A percentile compares a stretch with the other conserved stretches of the same genome.
phyloP scores from a whole-genome alignment of 345 rosid species.

The Euphorbia pulcherrima region DNA sequence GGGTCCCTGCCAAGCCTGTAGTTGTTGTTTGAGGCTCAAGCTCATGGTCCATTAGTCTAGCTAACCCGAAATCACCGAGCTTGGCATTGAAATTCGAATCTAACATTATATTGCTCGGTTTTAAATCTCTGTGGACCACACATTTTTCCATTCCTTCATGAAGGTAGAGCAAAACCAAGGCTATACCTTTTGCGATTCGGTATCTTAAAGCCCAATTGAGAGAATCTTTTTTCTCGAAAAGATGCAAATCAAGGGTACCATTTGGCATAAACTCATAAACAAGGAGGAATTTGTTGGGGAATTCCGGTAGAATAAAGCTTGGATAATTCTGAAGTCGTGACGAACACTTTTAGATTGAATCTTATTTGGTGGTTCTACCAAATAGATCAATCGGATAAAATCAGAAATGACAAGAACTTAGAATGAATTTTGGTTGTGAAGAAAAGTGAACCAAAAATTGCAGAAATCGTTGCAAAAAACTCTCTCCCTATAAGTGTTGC shows the following conservation, averaged over 20 bases:
- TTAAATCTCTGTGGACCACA: conserved; percentile 57
- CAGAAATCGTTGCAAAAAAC: too few relatives aligned
- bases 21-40: conserved; percentile 32
- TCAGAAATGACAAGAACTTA: too few relatives aligned
- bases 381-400: too few relatives aligned
- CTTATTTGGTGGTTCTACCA: too few relatives aligned
- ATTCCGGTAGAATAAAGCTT: too few relatives aligned
- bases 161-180: conserved; percentile 49
- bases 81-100: conserved; percentile 53
- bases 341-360: too few relatives aligned
- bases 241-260: conserved; percentile 55
- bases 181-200: conserved; percentile 43
- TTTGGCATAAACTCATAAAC: conserved; percentile 72
- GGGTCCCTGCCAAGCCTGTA: conserved; percentile 43
- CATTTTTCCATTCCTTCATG: conserved; percentile 68
- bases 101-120: conserved; percentile 59
- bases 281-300: too few relatives aligned
- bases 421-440: too few relatives aligned
- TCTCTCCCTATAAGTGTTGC: too few relatives aligned
- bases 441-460: too few relatives aligned
- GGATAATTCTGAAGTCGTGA: too few relatives aligned
- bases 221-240: conserved; percentile 34
- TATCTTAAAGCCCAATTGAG: conserved; percentile 45
- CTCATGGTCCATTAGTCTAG: conserved; percentile 26
- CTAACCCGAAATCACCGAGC: conserved; percentile 67